Percentiles rank a stretch among this genome's conserved stretches.
These are phyloP conservation scores for Trypanosoma melophagium DNA, from an alignment of 208 protist species.

Conservation along the genomic window DNA sequence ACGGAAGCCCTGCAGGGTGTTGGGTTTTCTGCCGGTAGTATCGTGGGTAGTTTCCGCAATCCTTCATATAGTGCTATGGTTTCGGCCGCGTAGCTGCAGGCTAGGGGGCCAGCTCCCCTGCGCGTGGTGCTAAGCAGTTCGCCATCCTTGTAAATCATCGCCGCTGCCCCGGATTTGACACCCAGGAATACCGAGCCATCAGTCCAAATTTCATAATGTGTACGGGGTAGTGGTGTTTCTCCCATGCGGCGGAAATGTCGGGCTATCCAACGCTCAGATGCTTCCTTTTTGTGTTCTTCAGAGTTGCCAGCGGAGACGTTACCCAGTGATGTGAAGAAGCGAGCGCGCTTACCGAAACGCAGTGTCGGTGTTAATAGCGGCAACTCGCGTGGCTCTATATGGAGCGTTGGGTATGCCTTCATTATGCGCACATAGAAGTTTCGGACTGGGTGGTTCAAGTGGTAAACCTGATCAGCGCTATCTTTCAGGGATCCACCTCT, in stretches of 20 bases:
- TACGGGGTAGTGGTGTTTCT: not conserved
- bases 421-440: not conserved
- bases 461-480: not conserved
- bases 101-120: conserved; percentile 4
- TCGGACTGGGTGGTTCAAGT: not conserved
- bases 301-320: not conserved
- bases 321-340: not conserved
- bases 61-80: conserved; percentile 18
- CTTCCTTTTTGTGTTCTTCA: not conserved
- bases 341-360: not conserved
- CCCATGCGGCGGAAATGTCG: not conserved
- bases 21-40: not conserved
- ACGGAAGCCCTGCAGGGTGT: not conserved
- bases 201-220: conserved; percentile 26
- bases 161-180: conserved; percentile 17
- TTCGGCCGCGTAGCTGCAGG: conserved; percentile 29
- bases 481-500: not conserved
- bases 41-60: not conserved
- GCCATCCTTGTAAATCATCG: conserved; percentile 16
- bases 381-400: not conserved
- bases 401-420: not conserved
- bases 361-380: not conserved
- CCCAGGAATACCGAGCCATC: conserved; percentile 23
- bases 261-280: conserved; percentile 5
- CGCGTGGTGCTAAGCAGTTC: not conserved